Base-by-base conservation (phyloP, 768 basidiomycete species). In the Trametes cingulata region DNA sequence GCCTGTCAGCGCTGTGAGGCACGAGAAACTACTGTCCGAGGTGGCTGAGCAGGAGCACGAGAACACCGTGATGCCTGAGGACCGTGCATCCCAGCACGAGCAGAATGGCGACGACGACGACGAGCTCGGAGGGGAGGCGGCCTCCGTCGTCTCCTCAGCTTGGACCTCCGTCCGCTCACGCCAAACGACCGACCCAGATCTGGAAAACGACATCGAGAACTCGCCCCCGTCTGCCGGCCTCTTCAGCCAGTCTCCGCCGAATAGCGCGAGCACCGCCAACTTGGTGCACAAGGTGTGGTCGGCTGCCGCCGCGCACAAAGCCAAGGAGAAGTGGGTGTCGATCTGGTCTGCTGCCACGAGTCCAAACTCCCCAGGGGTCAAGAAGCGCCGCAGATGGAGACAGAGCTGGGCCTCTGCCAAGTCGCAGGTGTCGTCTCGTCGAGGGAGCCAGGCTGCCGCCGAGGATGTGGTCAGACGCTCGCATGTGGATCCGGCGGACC, bases 281-380 rank as follows among this genome's bases (percentile, higher is more conserved):
- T 52, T 70, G 27, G 43, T 65, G 29, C 67, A 70, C 15, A 80
- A 78, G 39, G 59, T 75, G 17, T 77, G 76, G 43, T 58, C 81
- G 22, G 67, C 72, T 10, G 53, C 71, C 19, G 78, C 79, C n/a
- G 82, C 79, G 8, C 77, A 79, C 50, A 83, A 80, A 64, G 85
- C 81, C 27, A 86, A 85, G 65, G 70, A 77, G 40, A 83, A 81
- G 67, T 85, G 82, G 81, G 67, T 83, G 22, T 62, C 81, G 0
- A 62, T 86, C 24, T 66, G 84, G 22, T 77, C 78, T 4, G 73
- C 77, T 6, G 37, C 71, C 15, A 35, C 43, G 7, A 40, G 52
- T 24, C 56, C 61, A 3, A 58, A 20, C 35, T 49, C 52, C 14
- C 36, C 50, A 10, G 37, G n/a, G 43, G 51, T 17, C 29, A 60